Conservation (phyloP, 2,329 filamentous ascomycete species). For the Fusarium incarnatum region DNA sequence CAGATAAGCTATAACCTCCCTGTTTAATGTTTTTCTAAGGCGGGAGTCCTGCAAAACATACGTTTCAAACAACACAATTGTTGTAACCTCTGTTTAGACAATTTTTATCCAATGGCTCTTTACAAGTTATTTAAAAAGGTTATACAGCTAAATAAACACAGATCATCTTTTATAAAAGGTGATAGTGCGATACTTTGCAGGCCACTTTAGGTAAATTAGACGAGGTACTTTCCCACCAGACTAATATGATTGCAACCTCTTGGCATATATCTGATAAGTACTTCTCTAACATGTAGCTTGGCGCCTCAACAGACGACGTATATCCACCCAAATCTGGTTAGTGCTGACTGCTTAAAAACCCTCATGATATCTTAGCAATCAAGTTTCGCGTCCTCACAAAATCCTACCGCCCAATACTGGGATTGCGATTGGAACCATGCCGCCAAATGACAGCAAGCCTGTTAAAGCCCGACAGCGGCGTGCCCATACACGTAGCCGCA, state of each 20-base stretch:
- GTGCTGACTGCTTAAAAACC: neutral
- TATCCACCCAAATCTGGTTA: slow-evolving; percentile 7
- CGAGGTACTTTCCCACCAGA: neutral
- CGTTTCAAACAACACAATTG: too few species aligned
- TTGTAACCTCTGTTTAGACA: too few species aligned
- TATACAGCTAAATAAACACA: too few species aligned
- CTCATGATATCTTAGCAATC: neutral
- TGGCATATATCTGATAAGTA: neutral
- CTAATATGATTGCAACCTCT: neutral
- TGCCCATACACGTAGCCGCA: slow-evolving; percentile 18
- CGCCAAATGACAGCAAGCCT: neutral
- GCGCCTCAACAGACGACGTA: neutral
- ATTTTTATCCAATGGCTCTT: accelerated
- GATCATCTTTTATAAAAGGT: neutral
- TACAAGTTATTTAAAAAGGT: too few species aligned
- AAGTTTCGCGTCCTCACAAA: neutral
- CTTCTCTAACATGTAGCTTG: neutral
- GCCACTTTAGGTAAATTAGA: neutral
- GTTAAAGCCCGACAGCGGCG: slow-evolving; percentile 11
- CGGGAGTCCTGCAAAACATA: too few species aligned
- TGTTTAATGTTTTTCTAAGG: too few species aligned
- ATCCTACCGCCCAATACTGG: neutral
- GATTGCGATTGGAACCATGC: neutral
- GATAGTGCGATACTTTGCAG: neutral
- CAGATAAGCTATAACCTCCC: too few species aligned